Conservation (phyloP, 495 filamentous ascomycete genomes). For the Acidomyces sp. region DNA sequence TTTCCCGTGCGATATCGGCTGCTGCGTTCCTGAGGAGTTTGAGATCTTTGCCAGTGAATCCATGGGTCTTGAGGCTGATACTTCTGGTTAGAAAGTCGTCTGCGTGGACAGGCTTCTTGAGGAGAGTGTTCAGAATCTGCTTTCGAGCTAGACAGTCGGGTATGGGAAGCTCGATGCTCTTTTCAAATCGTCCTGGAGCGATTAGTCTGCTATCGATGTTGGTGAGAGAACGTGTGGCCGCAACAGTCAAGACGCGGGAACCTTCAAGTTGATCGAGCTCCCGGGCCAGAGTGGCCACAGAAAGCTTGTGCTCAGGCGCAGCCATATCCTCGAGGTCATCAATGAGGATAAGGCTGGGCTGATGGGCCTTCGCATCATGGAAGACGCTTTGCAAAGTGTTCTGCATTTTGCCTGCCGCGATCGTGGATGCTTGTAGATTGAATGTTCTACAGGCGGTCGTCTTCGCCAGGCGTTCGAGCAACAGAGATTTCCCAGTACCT, state of each 20-base stretch:
- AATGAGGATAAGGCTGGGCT: constrained; percentile 73
- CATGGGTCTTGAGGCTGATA: constrained; percentile 49
- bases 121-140: constrained; percentile 54
- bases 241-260: constrained; percentile 51
- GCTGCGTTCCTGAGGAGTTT: constrained; percentile 35
- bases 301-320: constrained; percentile 20
- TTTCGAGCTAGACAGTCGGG: constrained; percentile 58
- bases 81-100: constrained; percentile 22
- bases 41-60: constrained; percentile 55
- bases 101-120: constrained; percentile 25
- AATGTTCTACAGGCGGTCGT: constrained; percentile 57
- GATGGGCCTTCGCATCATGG: constrained; percentile 50
- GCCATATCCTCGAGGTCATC: constrained; percentile 69
- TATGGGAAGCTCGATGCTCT: constrained; percentile 67
- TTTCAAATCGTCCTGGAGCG: constrained; percentile 49
- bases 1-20: neutral
- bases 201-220: constrained; percentile 64
- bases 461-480: constrained; percentile 53
- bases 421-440: constrained; percentile 43
- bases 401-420: constrained; percentile 34
- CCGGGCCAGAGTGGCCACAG: constrained; percentile 30
- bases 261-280: constrained; percentile 32
- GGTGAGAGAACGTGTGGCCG: constrained; percentile 52
- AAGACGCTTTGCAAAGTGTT: constrained; percentile 56
- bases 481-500: constrained; percentile 67